Base-by-base conservation (phyloP, 805 yeast species). In the Candida hispaniensis region DNA sequence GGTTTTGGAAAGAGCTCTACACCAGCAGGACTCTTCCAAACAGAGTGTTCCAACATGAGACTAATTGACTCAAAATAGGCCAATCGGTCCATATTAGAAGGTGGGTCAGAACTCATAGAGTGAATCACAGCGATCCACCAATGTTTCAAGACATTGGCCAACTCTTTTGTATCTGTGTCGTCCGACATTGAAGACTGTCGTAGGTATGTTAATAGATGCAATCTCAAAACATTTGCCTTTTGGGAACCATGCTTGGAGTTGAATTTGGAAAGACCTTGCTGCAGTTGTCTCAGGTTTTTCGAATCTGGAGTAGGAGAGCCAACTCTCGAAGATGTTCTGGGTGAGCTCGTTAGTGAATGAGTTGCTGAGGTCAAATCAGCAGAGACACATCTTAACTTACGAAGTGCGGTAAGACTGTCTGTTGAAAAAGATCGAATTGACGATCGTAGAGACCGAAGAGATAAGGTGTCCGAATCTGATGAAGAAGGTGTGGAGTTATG, bases 41-140 rank as follows among this genome's bases (percentile, higher is more conserved):
- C 67, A 3, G 47, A 48, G 3, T 66, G 54, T 27, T 53, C 39
- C 41, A 61, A 40, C 9, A 61, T 28, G 7, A 60, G 52, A 17
- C 61, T 56, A 2, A 63, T 36, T 6, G 61, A 59, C 40, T 61
- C 67, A 25, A 58, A 48, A 41, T 53, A 61, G 3, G 63, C 61
- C 7, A 58, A 47, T 2, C 60, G 41, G 41, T 61, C 66, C 2
- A 60, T 49, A 7, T 55, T 51, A 2, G 58, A 40, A 18, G 42
- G 43, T 4, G 43, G 38, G 14, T 45, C 42, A 20, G 51, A 49
- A 14, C 49, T 46, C 16, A 54, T 43, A 7, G 58, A 55, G 6
- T 34, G 43, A n/a, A 61, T 47, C 8, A 55, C 44, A 18, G 51
- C 47, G 1, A 39, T 26, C 65, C 66, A 62, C 66, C 67, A 61